phyloP scores from a whole-genome alignment of 257 asterid species.

The Nicotiana sylvestris region DNA sequence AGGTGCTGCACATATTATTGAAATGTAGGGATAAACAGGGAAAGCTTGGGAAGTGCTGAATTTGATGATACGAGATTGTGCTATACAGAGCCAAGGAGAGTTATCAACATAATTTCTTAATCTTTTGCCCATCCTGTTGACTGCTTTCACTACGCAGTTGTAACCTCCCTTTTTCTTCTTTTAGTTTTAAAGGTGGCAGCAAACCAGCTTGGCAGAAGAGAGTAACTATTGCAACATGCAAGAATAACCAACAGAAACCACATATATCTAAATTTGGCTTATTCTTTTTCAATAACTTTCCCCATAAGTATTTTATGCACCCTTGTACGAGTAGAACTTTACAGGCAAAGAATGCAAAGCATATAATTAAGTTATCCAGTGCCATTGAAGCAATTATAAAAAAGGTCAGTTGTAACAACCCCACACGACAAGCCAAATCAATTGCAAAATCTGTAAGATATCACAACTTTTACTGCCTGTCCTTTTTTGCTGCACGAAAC shows the following conservation, averaged over 20 bases:
- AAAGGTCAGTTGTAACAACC: neutral
- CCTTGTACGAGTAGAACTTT: neutral
- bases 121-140: neutral
- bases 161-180: neutral
- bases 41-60: neutral
- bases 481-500: neutral
- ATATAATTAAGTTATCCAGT: neutral
- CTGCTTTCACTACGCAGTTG: neutral
- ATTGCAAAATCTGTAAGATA: neutral
- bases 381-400: neutral
- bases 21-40: neutral
- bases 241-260: neutral
- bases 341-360: neutral
- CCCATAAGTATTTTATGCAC: neutral
- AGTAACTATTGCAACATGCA: neutral
- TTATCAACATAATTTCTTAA: neutral
- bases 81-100: neutral
- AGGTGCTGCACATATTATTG: neutral
- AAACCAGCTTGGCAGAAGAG: neutral
- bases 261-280: neutral
- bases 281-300: neutral
- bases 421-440: neutral
- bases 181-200: neutral
- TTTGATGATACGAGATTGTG: neutral
- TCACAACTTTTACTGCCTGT: neutral